Base-by-base conservation (phyloP, 768 basidiomycete genomes). In the Suillus occidentalis region DNA sequence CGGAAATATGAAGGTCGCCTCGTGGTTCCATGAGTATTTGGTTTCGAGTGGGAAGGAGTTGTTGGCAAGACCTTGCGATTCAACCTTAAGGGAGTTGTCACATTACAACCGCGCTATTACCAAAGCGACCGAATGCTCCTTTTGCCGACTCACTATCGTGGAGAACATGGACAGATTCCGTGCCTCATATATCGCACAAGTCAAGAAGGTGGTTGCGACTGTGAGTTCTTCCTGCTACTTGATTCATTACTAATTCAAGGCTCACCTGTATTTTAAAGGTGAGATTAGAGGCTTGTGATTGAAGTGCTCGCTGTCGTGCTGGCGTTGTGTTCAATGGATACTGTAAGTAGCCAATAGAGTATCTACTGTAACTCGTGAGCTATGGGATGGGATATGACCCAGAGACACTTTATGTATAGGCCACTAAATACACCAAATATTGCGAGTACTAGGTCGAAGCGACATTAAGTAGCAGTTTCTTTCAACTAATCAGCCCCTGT, bases 21-120 rank as follows among this genome's bases (percentile, higher is more conserved):
- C 9, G 8, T 64, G 66, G 63, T 59, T 64, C 22, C n/a, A 47
- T 10, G 56, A 36, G 1, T 66, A n/a, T n/a, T n/a, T n/a, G n/a
- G n/a, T n/a, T n/a, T n/a, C n/a, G n/a, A n/a, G n/a, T n/a, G n/a
- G n/a, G n/a, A n/a, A n/a, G n/a, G n/a, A n/a, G n/a, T n/a, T n/a
- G n/a, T n/a, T n/a, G n/a, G n/a, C n/a, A n/a, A n/a, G n/a, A n/a
- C n/a, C n/a, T n/a, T n/a, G n/a, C n/a, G n/a, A 31, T 7, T 64
- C 66, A 7, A 66, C 58, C 28, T 28, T 65, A 22, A 8, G 0
- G 36, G 55, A 36, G 8, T 13, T 14, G 28, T 34, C 39, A 12
- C n/a, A 5, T 39, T 63, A 47, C 28, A 58, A 28, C 42, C 36
- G 12, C 18, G 65, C 63, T 36, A 13, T 60, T 5, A 20, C 22